These are phyloP conservation scores for Diplodia scrobiculata DNA, from an alignment of 2,329 filamentous ascomycete genomes.

Conservation along the genomic window DNA sequence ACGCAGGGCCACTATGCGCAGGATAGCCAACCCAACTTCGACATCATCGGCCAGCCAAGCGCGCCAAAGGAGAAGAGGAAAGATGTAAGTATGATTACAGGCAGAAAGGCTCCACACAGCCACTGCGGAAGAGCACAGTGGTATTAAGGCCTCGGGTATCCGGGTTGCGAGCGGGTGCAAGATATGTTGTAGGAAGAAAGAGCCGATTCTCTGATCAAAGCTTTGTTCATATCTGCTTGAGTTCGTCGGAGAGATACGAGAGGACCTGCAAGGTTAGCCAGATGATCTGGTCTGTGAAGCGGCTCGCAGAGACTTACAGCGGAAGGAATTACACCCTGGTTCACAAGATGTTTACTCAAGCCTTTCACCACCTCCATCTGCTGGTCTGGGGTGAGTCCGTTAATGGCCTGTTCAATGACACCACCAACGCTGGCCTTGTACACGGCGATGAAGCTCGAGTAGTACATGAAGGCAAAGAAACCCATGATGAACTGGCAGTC, in stretches of 20 bases:
- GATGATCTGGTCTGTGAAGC: too few species aligned
- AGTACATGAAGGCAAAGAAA: slow-evolving; percentile 97
- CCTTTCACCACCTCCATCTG: slow-evolving; percentile 76
- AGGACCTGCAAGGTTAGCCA: slow-evolving; percentile 28
- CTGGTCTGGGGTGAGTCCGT: slow-evolving; percentile 81
- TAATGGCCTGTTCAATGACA: slow-evolving; percentile 89
- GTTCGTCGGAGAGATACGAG: slow-evolving; percentile 29
- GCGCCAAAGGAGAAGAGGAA: slow-evolving; percentile 1
- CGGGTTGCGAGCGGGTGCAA: neutral
- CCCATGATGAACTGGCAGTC: slow-evolving; percentile 99
- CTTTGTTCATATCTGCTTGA: slow-evolving; percentile 27
- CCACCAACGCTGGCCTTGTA: slow-evolving; percentile 82
- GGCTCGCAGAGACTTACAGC: slow-evolving; percentile 47
- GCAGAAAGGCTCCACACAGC: neutral
- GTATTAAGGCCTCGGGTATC: neutral
- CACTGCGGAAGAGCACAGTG: neutral
- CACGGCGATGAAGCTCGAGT: slow-evolving; percentile 91
- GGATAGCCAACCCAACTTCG: neutral
- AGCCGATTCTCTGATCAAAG: neutral
- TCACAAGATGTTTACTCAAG: slow-evolving; percentile 64
- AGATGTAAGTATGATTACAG: slow-evolving; percentile 13
- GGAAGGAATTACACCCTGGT: slow-evolving; percentile 61
- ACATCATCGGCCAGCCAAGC: neutral
- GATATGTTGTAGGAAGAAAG: neutral
- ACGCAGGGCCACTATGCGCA: neutral